Base-by-base conservation (phyloP, 2,329 filamentous ascomycete species). In the Zalaria sp. region DNA sequence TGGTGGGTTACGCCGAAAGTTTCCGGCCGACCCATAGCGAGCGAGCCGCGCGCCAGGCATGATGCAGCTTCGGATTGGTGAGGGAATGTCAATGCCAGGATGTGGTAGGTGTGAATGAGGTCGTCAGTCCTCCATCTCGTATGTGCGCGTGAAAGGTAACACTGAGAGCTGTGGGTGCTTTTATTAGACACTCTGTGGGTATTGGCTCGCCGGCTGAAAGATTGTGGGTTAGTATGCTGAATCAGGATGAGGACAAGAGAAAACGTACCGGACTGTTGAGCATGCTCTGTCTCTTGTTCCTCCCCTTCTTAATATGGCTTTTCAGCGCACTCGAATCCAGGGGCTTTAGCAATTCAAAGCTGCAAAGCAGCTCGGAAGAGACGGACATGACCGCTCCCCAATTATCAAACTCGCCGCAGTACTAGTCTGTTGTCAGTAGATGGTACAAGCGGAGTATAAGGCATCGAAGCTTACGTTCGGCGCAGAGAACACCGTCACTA, bases 381-480 rank as follows among this genome's bases (percentile, higher is more conserved):
- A 98, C 91, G 2, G 89, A 94, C 91, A 98, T 98, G 51, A 96
- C 88, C 9, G 91, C 91, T 18, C 91, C 91, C 86, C 91, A 96
- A 49, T 98, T 98, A 59, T 98, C 91, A 51, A 98, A 98, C 62
- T 98, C 91, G 51, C 91, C 91, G 55, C 91, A 98, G 57, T 98
- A 96, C 84, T 93, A 43, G 32, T 18, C 5, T n/a, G 27, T 49
- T 34, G 54, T 57, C 49, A 49, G 43, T 34, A 34, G 18, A 46
- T 39, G 3, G 25, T 25, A 27, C 10, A 9, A 9, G 32, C 10
- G 37, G 25, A 35, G 27, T 5, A 38, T 27, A n/a, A 27, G 5
- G 4, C 18, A 18, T n/a, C 18, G n/a, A 11, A 2, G 73, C 85
- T 74, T 69, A 93, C 87, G 57, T 98, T 98, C 26, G 91, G 91